Conservation (phyloP, 768 basidiomycete genomes). For the Leccinum boreale region DNA sequence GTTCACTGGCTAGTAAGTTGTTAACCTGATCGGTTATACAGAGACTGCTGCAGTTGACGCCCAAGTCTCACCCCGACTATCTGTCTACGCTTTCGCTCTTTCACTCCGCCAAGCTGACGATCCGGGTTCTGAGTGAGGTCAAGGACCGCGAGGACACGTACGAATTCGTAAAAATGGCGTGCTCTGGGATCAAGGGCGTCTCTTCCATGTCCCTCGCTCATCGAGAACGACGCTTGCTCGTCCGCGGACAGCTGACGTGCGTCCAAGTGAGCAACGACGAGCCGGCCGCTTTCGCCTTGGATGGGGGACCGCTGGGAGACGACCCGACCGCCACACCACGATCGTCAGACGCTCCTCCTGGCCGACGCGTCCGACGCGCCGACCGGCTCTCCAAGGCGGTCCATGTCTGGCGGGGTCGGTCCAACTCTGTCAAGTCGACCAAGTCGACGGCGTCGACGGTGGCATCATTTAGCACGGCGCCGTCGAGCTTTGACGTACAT, state of each 20-base stretch:
- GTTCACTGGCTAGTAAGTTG: not conserved
- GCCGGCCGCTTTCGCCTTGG: not conserved
- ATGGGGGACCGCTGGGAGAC: not conserved
- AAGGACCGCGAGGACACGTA: slow-evolving; percentile 86
- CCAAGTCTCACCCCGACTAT: slow-evolving; percentile 67
- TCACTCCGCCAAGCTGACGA: slow-evolving; percentile 64
- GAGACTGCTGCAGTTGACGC: slow-evolving; percentile 69
- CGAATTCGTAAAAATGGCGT: slow-evolving; percentile 62
- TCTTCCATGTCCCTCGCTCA: slow-evolving; percentile 52
- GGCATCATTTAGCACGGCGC: slow-evolving; percentile 27
- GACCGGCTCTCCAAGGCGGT: slow-evolving; percentile 40
- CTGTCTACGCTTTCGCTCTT: slow-evolving; percentile 62
- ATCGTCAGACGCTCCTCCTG: not conserved
- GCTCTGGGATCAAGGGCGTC: slow-evolving; percentile 57
- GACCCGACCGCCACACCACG: not conserved
- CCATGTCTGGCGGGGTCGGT: slow-evolving; percentile 44
- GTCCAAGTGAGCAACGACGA: slow-evolving; percentile 41
- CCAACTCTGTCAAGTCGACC: slow-evolving; percentile 36
- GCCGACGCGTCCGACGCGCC: slow-evolving; percentile 10
- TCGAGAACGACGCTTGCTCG: slow-evolving; percentile 72
- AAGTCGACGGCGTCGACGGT: slow-evolving; percentile 25
- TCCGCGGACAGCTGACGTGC: slow-evolving; percentile 54
- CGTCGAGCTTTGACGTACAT: slow-evolving; percentile 28
- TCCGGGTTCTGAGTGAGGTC: slow-evolving; percentile 80
- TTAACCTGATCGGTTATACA: slow-evolving; percentile 40